Evolutionary conservation across 2,329 filamentous ascomycete genomes (phyloP).

Genomic region (Westerdykella sp.): DNA sequence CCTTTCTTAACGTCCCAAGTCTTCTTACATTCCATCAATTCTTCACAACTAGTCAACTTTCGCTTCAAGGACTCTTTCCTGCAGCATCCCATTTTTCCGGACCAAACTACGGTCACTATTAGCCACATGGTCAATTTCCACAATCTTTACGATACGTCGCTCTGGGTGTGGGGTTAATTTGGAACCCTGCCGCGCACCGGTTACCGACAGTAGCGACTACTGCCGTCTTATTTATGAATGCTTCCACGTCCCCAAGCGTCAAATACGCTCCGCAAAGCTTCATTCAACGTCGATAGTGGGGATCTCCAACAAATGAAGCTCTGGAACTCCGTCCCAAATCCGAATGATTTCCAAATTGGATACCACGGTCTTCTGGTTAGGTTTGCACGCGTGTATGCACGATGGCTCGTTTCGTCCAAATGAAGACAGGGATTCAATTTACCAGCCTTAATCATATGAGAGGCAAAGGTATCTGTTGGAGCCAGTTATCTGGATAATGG

Average conservation of each 20-base stretch:
- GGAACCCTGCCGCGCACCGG: conserved; percentile 3
- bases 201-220: conserved; percentile 7
- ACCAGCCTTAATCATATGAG: conserved; percentile 4
- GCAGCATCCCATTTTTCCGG: no score
- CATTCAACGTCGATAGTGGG: conserved; percentile 10
- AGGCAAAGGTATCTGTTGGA: no score
- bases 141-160: neutral
- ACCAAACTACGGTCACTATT: neutral
- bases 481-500: no score
- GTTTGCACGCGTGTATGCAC: neutral
- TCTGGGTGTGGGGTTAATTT: conserved; percentile 7
- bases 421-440: conserved; percentile 2
- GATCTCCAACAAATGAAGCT: neutral
- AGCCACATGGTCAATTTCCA: no score
- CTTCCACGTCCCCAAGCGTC: conserved; percentile 6
- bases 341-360: conserved; percentile 5
- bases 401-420: conserved; percentile 1
- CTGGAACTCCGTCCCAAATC: neutral
- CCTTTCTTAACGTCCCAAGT: no score
- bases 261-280: conserved; percentile 8
- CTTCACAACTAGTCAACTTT: no score
- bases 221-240: conserved; percentile 1
- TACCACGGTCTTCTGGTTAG: neutral
- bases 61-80: no score
- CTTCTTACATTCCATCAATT: no score